Conservation (phyloP, 495 filamentous ascomycete genomes). For the Neurospora cerealis region DNA sequence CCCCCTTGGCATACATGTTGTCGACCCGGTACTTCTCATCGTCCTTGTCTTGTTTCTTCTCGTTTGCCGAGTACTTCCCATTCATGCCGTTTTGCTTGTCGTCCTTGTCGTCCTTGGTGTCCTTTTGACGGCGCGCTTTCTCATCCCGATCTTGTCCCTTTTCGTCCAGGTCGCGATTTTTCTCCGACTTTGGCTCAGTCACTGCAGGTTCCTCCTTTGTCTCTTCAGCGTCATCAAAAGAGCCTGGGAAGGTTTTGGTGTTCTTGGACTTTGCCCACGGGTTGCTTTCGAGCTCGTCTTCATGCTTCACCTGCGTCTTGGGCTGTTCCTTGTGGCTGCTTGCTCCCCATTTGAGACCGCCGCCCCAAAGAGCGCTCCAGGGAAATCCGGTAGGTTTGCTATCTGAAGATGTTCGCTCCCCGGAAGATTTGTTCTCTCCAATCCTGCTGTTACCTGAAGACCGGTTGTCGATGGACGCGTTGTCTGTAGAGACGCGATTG, state of each 20-base stretch:
- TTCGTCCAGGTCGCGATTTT: not conserved
- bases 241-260: constrained; percentile 29
- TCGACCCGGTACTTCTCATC: constrained; percentile 8
- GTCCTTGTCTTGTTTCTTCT: constrained; percentile 5
- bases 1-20: constrained; percentile 5
- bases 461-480: constrained; percentile 12
- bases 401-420: not conserved
- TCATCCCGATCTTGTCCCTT: not conserved
- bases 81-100: not conserved
- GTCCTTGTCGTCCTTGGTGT: not conserved
- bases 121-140: not conserved
- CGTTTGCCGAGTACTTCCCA: not conserved
- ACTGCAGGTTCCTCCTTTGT: not conserved
- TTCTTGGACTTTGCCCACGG: constrained; percentile 40
- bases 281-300: constrained; percentile 21
- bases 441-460: not conserved
- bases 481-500: constrained; percentile 22
- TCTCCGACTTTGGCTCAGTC: not conserved
- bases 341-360: not conserved
- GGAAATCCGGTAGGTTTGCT: not conserved
- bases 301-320: constrained; percentile 8
- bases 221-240: constrained; percentile 23
- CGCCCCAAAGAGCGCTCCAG: not conserved
- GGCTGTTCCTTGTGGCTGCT: not conserved
- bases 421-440: not conserved